Percentiles rank a stretch among this genome's conserved stretches.
phyloP scores from a whole-genome alignment of 2,329 filamentous ascomycete genomes.

The Coniochaeta pulveracea region DNA sequence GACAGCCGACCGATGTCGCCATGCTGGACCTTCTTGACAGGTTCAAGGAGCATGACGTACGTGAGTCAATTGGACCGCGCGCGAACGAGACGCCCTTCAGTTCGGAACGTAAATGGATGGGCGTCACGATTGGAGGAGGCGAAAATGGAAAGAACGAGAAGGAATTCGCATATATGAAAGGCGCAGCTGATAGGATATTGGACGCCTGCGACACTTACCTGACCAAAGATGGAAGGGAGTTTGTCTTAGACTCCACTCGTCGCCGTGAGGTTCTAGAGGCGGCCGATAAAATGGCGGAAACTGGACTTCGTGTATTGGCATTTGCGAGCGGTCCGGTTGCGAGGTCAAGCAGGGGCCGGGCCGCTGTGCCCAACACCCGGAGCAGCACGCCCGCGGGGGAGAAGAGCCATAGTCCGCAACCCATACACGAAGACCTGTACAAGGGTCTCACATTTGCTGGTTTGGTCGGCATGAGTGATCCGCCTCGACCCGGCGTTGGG shows the following conservation, averaged over 20 bases:
- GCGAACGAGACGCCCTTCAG: constrained; percentile 87
- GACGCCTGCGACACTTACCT: constrained; percentile 85
- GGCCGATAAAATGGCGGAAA: constrained; percentile 75
- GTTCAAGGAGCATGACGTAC: constrained; percentile 84
- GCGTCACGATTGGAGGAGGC: constrained; percentile 69
- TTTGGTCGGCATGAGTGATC: constrained; percentile 94
- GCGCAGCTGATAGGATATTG: constrained; percentile 78
- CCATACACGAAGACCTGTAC: constrained; percentile 59
- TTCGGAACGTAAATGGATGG: constrained; percentile 99
- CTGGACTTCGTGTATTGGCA: constrained; percentile 81
- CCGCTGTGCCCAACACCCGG: constrained; percentile 25
- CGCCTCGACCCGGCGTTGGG: constrained; percentile 80
- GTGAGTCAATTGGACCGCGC: constrained; percentile 73
- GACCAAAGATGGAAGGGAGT: constrained; percentile 73
- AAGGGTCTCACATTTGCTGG: constrained; percentile 80
- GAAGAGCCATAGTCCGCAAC: constrained; percentile 25
- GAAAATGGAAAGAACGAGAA: constrained; percentile 47
- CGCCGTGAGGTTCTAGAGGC: constrained; percentile 66
- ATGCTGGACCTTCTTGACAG: constrained; percentile 86
- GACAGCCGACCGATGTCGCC: constrained; percentile 95
- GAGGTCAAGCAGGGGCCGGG: constrained; percentile 29
- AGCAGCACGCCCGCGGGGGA: constrained; percentile 40
- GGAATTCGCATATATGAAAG: constrained; percentile 91
- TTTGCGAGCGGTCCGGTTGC: constrained; percentile 76
- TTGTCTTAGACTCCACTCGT: constrained; percentile 68